Evolutionary conservation across 495 filamentous ascomycete species (phyloP), one percentile per base, ranked within the genome.

Genomic region (Parmelia sp.): DNA sequence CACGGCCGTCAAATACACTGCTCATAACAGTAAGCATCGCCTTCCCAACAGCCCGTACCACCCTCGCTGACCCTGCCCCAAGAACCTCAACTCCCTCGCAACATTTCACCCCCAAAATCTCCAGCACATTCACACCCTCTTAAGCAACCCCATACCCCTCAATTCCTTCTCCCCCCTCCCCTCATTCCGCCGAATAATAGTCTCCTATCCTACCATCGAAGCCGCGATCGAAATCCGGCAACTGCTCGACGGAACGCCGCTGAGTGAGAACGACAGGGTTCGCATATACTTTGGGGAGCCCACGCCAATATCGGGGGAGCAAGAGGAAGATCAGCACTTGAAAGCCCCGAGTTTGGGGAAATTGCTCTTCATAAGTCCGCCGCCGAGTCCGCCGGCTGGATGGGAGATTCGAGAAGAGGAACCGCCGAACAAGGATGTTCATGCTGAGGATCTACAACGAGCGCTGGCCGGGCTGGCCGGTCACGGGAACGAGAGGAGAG

Each of bases 311-410:
- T 72, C 84, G 8, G 74, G 79, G 39, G 77, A 78, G n/a, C 80
- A 86, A 65, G 84, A 84, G 84, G 84, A 84, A 62, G 73, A 79
- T 47, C 80, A 80, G 63, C 88, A 93, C 65, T 83, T 98, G 9
- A 81, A 88, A 44, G 86, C 91, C 2, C 94, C 94, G 19, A 90
- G 96, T 66, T 78, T 86, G 51, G 86, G 90, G 68, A 97, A 96
- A 78, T 82, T 96, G 42, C 96, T 97, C 83, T 97, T 98, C 78
- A 97, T 98, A 78, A 90, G 86, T 63, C 94, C 94, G 40, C 94
- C 94, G 14, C 95, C 94, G 2, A 86, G 81, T 64, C 94, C 94
- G 58, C 94, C 94, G 4, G 88, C 91, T 71, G 94, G 92, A 44
- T 98, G 94, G 94, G 89, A 93, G 75, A 83, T 92, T 78, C 84